phyloP scores from a whole-genome alignment of 768 basidiomycete species.

The Tephrocybe sp. region DNA sequence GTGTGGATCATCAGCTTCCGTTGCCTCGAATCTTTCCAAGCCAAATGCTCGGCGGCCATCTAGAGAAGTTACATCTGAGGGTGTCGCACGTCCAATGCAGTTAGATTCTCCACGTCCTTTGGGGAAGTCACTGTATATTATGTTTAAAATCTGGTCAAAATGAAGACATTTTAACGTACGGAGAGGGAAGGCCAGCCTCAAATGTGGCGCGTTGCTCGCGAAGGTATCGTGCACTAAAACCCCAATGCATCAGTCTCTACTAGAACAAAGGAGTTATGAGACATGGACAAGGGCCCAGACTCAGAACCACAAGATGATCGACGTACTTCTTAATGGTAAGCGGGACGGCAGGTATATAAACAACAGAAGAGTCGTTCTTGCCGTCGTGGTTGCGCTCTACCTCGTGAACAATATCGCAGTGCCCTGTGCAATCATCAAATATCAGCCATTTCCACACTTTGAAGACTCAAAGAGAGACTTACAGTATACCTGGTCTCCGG shows the following conservation, averaged over 20 bases:
- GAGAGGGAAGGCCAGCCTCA: conserved; percentile 45
- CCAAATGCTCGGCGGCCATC: conserved; percentile 44
- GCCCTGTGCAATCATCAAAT: conserved; percentile 38
- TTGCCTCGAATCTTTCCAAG: conserved; percentile 26
- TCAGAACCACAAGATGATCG: too few relatives aligned
- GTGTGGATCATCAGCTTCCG: neutral
- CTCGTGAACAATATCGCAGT: conserved; percentile 56
- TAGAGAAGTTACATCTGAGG: conserved; percentile 29
- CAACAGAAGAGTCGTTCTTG: conserved; percentile 48
- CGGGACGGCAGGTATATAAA: conserved; percentile 58
- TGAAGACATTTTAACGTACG: conserved; percentile 31
- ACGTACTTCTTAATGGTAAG: conserved; percentile 53
- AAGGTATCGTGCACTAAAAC: conserved; percentile 44
- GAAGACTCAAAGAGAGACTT: conserved; percentile 7
- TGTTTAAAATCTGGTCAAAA: neutral
- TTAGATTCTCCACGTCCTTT: conserved; percentile 50
- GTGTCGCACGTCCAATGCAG: conserved; percentile 38
- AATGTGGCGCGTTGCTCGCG: conserved; percentile 51
- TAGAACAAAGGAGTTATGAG: neutral
- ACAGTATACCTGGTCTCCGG: conserved; percentile 68
- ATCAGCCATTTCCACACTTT: neutral
- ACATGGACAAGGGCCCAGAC: conserved; percentile 13
- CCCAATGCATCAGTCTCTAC: neutral
- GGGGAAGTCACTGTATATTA: conserved; percentile 45
- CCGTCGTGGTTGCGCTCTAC: conserved; percentile 53